Percentiles rank a stretch among this genome's conserved stretches.
These are phyloP conservation scores for Stenogyne calaminthoides DNA, from an alignment of 305 asterid species.

Conservation along the genomic window DNA sequence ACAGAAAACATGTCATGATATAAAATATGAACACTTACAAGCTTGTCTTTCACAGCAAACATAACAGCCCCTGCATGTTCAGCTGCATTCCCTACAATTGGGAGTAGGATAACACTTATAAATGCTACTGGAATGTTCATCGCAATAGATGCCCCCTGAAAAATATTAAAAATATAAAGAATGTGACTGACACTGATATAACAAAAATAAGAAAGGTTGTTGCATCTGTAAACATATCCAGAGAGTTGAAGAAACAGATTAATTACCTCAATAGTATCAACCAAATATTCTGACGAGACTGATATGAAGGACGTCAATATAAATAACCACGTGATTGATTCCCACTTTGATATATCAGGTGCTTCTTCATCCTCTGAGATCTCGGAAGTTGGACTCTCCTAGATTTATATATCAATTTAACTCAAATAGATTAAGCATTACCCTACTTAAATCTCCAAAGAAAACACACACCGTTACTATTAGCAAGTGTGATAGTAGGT, in stretches of 20 bases:
- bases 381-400: slow-evolving; percentile 49
- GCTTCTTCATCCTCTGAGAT: slow-evolving; percentile 52
- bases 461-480: too few species aligned
- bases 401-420: slow-evolving; percentile 21
- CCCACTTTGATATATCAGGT: slow-evolving; percentile 71
- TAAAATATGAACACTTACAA: slow-evolving; percentile 43
- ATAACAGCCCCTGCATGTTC: slow-evolving; percentile 90
- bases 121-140: slow-evolving; percentile 78
- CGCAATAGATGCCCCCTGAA: slow-evolving; percentile 79
- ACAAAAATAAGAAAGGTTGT: background rate
- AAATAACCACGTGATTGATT: slow-evolving; percentile 64
- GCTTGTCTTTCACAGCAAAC: slow-evolving; percentile 90
- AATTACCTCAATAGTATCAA: slow-evolving; percentile 71
- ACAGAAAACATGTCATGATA: background rate
- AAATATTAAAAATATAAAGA: slow-evolving; percentile 2
- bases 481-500: too few species aligned
- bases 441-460: too few species aligned
- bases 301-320: slow-evolving; percentile 63
- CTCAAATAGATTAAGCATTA: slow-evolving; percentile 14
- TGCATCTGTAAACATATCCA: background rate
- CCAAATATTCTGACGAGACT: slow-evolving; percentile 66
- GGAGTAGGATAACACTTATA: slow-evolving; percentile 83
- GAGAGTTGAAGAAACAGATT: background rate
- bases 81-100: slow-evolving; percentile 89
- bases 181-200: background rate